Base-by-base conservation (phyloP, 768 basidiomycete genomes). In the Sporobolomyces phaffii region DNA sequence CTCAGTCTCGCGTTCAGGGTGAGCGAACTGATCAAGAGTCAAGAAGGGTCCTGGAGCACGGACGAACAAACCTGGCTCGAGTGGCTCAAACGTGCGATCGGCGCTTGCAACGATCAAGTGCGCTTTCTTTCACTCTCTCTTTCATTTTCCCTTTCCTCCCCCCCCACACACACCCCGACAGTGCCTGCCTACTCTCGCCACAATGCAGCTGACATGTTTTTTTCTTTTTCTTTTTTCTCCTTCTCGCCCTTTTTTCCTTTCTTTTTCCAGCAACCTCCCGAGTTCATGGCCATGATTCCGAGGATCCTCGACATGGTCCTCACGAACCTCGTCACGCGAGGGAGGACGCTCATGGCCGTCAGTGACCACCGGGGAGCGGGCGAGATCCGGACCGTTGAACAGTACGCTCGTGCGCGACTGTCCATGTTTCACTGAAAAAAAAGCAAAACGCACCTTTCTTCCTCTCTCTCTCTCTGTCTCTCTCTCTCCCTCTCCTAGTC, bases 1-100 rank as follows among this genome's bases (percentile, higher is more conserved):
- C 41, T 70, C 5, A 63, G 60, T 40, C 53, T 70, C 44, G 69
- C 60, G 48, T 70, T 41, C 61, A 38, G 69, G 28, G 40, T 70
- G 9, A 45, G 48, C 8, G 56, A 70, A 45, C 29, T 70, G 9
- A 15, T 65, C 9, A 51, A 45, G 22, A 15, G 10, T 1, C 24
- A 26, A 29, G 50, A 60, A 3, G 64, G 60, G 0, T 18, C 34
- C 24, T 8, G 62, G n/a, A 57, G 52, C 20, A 44, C 52, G 5
- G 56, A 58, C 26, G 64, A 58, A 13, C 54, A 40, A 47, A 48
- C 18, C n/a, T 40, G 43, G 44, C 40, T 65, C 28, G 28, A 48
- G 13, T 70, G 69, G 69, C 18, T 70, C 0, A 34, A 54, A 34
- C 53, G 61, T 28, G 56, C 60, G 10, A 15, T 70, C 28, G 51